Evolutionary conservation across 2,329 filamentous ascomycete genomes (phyloP), one percentile per base, ranked within the genome.

Genomic region (Curvularia lunata): DNA sequence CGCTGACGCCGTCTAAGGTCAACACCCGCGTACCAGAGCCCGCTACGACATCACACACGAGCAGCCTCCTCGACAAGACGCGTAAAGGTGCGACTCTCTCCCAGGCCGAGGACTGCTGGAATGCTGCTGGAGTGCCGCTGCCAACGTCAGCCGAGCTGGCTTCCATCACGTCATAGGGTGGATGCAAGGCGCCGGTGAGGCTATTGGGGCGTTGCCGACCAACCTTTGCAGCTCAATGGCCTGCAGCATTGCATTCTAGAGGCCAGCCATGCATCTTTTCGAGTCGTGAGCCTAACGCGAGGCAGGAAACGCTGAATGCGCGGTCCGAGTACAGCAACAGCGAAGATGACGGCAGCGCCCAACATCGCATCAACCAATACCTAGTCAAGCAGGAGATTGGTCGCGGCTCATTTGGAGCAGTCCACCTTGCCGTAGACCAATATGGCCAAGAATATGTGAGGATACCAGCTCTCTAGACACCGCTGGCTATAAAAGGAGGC

Each of bases 321-420:
- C 88, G 87, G 58, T 93, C 92, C 28, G 88, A 95, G 73, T 96
- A 96, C 77, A 89, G 86, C 60, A 95, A 89, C 70, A 93, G 92
- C 75, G 89, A 94, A 67, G 83, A 89, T 65, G 92, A 97, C 71
- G 92, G 92, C 25, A 85, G 83, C 49, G 88, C 90, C 2, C 88
- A 96, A 72, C 91, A 96, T 73, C 86, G 88, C 56, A 94, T 98
- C 80, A 98, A 98, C 76, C 94, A 98, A 79, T 99, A 98, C 76
- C 84, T 90, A 56, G 95, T 99, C 72, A 88, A 90, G 76, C 90
- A 96, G 75, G 94, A 98, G 81, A 97, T 99, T 69, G 95, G 95
- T n/a, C 85, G 92, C 64, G 95, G 95, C 18, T 98, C 94, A 0
- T 99, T 96, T 75, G 95, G 95, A 7, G 90, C 93, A 10, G 95